Conservation (phyloP, 164 flowering plant species). For the Cinnamomum micranthum region DNA sequence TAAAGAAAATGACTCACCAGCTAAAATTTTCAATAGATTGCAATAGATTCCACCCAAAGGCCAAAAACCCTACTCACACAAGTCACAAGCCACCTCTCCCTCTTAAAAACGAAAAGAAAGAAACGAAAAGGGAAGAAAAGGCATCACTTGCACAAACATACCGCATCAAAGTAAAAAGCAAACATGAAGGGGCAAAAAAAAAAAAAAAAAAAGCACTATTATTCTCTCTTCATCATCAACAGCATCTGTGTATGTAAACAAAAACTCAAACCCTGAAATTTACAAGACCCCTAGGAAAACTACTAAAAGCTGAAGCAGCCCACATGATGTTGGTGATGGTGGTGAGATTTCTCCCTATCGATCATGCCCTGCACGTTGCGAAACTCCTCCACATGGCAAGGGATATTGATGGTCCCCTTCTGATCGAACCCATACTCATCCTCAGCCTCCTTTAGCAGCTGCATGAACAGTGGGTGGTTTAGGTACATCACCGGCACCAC, state of each 20-base stretch:
- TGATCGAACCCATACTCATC: conserved; percentile 80
- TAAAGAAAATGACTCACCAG: too few species aligned
- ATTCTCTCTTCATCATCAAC: too few species aligned
- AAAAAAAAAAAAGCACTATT: too few species aligned
- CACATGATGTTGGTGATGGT: conserved; percentile 12
- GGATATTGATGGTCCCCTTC: conserved; percentile 65
- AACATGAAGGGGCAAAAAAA: neutral
- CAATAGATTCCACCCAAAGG: too few species aligned
- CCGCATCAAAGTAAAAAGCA: neutral
- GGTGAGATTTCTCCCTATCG: conserved; percentile 42
- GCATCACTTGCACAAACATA: neutral
- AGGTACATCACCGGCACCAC: conserved; percentile 66
- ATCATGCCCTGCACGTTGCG: conserved; percentile 54
- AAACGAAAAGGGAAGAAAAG: neutral
- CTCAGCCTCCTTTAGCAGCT: conserved; percentile 69
- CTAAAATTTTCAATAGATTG: too few species aligned
- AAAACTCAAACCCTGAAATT: neutral
- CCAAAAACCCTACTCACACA: too few species aligned
- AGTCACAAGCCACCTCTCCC: neutral
- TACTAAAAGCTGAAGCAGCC: conserved; percentile 3
- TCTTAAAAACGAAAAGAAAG: neutral
- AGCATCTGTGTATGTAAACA: too few species aligned
- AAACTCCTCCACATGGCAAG: conserved; percentile 71
- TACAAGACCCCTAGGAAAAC: neutral
- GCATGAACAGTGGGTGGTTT: conserved; percentile 70